These are phyloP conservation scores for Saccharomyces hybrid DNA, from an alignment of 1,139 yeast species.

Conservation along the genomic window DNA sequence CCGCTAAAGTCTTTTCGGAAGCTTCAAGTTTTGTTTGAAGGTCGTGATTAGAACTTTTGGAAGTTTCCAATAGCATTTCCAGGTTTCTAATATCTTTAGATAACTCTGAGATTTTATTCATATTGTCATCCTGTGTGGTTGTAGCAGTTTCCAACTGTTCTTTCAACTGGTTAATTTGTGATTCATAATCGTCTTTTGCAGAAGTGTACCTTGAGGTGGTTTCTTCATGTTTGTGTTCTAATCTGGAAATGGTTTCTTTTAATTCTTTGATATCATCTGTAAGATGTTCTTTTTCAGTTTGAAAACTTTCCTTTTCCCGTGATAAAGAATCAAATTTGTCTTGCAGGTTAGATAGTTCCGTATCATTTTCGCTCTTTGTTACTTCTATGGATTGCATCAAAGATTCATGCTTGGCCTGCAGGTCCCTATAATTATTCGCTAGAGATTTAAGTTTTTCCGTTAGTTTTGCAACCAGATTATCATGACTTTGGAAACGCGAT, in stretches of 20 bases:
- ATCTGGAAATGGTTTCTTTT: neutral
- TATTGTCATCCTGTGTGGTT: neutral
- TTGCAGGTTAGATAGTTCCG: conserved; percentile 6
- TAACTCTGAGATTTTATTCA: conserved; percentile 2
- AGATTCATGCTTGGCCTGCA: conserved; percentile 22
- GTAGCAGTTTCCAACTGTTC: neutral
- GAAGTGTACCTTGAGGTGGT: neutral
- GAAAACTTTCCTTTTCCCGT: conserved; percentile 8
- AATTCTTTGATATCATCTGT: neutral
- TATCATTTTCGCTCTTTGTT: conserved; percentile 1
- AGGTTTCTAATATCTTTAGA: conserved; percentile 2
- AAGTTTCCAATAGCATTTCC: conserved; percentile 6
- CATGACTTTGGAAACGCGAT: conserved; percentile 24
- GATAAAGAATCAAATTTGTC: conserved; percentile 10
- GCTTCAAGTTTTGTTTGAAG: conserved; percentile 5
- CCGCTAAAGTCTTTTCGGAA: conserved; percentile 8
- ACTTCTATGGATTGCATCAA: conserved; percentile 15
- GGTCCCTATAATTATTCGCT: conserved; percentile 28
- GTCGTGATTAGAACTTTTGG: neutral
- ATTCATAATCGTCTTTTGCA: neutral
- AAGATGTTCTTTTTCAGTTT: conserved; percentile 7
- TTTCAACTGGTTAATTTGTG: neutral
- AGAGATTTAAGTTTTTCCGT: conserved; percentile 34
- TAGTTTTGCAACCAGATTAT: conserved; percentile 30
- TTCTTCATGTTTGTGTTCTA: neutral